phyloP scores from a whole-genome alignment of 768 basidiomycete genomes.

The Mycena floridula region DNA sequence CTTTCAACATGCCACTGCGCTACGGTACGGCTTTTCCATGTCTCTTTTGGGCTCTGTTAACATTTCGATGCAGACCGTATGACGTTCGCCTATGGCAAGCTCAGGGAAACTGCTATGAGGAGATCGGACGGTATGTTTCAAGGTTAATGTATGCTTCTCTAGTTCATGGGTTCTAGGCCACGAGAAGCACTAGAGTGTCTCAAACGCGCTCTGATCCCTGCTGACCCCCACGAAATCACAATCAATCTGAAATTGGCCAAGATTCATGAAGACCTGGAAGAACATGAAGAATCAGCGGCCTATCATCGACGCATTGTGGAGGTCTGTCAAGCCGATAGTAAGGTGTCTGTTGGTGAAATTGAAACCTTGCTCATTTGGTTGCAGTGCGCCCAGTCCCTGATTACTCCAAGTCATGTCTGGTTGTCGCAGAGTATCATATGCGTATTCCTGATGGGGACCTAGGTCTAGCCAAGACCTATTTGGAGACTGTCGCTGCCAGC shows the following conservation, averaged over 20 bases:
- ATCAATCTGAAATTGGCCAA: conserved; percentile 72
- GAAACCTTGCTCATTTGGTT: conserved; percentile 7
- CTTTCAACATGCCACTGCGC: conserved; percentile 91
- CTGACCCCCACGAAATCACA: conserved; percentile 68
- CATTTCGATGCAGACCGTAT: conserved; percentile 60
- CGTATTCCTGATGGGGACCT: conserved; percentile 56
- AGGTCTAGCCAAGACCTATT: conserved; percentile 63
- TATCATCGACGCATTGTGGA: conserved; percentile 81
- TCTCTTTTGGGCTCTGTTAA: background rate
- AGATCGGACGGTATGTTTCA: conserved; percentile 77
- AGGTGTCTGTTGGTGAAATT: conserved; percentile 15
- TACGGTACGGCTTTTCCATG: conserved; percentile 50
- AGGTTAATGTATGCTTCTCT: no score
- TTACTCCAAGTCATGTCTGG: conserved; percentile 78
- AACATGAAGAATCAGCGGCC: conserved; percentile 60
- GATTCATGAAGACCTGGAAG: conserved; percentile 61
- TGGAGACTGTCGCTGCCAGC: conserved; percentile 68
- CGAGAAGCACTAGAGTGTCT: conserved; percentile 90
- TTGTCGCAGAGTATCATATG: conserved; percentile 78
- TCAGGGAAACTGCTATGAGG: conserved; percentile 89
- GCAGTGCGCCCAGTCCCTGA: conserved; percentile 67
- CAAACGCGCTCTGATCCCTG: conserved; percentile 81
- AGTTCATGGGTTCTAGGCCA: conserved; percentile 37
- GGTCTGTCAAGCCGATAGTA: conserved; percentile 59
- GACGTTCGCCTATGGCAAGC: conserved; percentile 97